phyloP scores from a whole-genome alignment of 129 eudicot species.

The Chrysanthemum makinoi region DNA sequence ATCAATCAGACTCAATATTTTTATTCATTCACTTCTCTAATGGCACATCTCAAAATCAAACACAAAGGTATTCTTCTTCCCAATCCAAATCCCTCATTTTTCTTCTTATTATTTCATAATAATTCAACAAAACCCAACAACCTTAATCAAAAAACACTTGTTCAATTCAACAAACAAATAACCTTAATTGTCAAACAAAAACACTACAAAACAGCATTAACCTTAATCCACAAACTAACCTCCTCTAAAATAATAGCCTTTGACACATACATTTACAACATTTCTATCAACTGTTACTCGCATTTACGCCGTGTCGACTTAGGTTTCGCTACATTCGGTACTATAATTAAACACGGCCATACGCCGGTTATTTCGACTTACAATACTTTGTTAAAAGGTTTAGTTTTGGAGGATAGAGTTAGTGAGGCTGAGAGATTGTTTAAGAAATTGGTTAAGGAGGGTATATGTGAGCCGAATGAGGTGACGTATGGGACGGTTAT shows the following conservation, averaged over 20 bases:
- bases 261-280: constrained; percentile 36
- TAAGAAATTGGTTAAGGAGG: constrained; percentile 24
- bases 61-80: no score
- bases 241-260: constrained; percentile 9
- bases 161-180: constrained; percentile 23
- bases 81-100: no score
- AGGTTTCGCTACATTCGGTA: constrained; percentile 39
- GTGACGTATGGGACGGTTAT: constrained; percentile 39
- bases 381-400: constrained; percentile 41
- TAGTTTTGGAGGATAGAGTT: constrained; percentile 25
- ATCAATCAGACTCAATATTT: no score
- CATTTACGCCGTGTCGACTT: constrained; percentile 20
- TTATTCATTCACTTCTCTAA: no score
- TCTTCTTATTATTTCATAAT: no score
- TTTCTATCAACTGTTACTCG: constrained; percentile 39
- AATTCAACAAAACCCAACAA: no score
- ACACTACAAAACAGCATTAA: constrained; percentile 30
- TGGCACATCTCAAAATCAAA: no score
- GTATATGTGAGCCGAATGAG: constrained; percentile 27
- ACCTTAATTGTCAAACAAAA: constrained; percentile 31
- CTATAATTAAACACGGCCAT: constrained; percentile 34
- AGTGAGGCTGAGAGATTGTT: constrained; percentile 35
- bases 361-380: constrained; percentile 31
- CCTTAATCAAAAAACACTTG: no score
- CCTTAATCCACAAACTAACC: constrained; percentile 32